These are phyloP conservation scores for Panellus pusillus DNA, from an alignment of 768 basidiomycete genomes.

Conservation along the genomic window DNA sequence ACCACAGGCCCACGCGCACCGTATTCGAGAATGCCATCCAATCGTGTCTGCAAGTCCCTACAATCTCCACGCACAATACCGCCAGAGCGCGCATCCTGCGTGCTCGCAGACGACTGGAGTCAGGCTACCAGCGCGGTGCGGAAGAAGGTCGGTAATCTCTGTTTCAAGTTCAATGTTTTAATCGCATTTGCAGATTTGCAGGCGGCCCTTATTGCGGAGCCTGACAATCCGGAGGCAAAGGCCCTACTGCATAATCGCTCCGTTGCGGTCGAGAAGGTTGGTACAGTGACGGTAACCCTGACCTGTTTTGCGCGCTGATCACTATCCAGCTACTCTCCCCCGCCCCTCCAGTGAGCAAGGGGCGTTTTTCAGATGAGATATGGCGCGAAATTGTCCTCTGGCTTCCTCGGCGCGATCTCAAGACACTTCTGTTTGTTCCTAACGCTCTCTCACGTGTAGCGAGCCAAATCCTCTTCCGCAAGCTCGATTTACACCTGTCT, in stretches of 20 bases:
- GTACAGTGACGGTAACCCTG: constrained; percentile 1
- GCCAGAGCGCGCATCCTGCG: constrained; percentile 65
- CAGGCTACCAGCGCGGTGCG: constrained; percentile 59
- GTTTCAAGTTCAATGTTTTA: constrained; percentile 5
- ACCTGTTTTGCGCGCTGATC: neutral
- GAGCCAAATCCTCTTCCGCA: constrained; percentile 63
- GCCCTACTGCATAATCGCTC: constrained; percentile 56
- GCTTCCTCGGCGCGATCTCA: constrained; percentile 65
- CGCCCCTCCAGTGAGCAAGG: constrained; percentile 41
- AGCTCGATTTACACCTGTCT: constrained; percentile 64
- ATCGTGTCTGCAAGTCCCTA: constrained; percentile 61
- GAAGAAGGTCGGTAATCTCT: constrained; percentile 53
- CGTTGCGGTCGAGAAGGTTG: constrained; percentile 59
- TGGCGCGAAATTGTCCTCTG: constrained; percentile 69
- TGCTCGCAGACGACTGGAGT: constrained; percentile 63
- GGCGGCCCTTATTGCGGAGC: constrained; percentile 61
- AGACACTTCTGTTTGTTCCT: constrained; percentile 61
- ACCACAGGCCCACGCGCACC: constrained; percentile 52
- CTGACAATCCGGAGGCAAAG: constrained; percentile 69
- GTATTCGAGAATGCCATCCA: constrained; percentile 75
- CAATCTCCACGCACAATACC: constrained; percentile 48
- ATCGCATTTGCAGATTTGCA: constrained; percentile 51
- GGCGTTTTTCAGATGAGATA: constrained; percentile 65
- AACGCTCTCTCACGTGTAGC: constrained; percentile 69
- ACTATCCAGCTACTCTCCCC: constrained; percentile 36